A percentile compares a stretch with the other conserved stretches of the same genome.
Conservation (phyloP, 176 grass and related monocot species). For the Metroxylon sagu region DNA sequence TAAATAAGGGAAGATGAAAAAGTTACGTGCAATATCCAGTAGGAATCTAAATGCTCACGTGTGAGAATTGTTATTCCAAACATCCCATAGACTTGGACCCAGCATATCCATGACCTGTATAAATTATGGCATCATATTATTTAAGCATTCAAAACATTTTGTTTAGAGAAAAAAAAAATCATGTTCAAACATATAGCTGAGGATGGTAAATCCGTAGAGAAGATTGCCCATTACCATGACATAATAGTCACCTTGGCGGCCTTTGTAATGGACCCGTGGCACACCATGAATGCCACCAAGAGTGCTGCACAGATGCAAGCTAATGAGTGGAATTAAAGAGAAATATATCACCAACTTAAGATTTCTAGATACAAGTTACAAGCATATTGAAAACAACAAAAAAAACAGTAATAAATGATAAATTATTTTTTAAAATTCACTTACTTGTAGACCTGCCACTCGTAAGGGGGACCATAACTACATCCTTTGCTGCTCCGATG, state of each 20-base stretch:
- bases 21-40: neutral
- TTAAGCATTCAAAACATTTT: neutral
- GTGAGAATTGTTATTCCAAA: constrained; percentile 8
- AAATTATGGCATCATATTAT: neutral
- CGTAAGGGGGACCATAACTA: constrained; percentile 73
- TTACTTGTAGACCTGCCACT: constrained; percentile 96
- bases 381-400: constrained; percentile 2
- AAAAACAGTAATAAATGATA: constrained; percentile 4
- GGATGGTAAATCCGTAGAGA: too few species aligned
- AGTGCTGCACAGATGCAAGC: neutral
- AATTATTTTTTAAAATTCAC: constrained; percentile 1
- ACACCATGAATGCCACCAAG: constrained; percentile 4
- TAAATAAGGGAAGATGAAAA: neutral
- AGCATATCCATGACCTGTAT: constrained; percentile 9
- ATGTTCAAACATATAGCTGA: neutral
- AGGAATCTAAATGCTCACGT: neutral
- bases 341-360: neutral
- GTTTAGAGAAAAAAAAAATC: neutral
- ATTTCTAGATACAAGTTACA: neutral
- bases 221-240: neutral
- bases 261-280: constrained; percentile 3
- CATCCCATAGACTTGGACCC: constrained; percentile 5
- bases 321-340: too few species aligned
- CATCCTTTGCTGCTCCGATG: constrained; percentile 90
- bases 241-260: constrained; percentile 7